Conservation (phyloP, 352 stramenopile genomes). For the Elongisporangium anandrum region DNA sequence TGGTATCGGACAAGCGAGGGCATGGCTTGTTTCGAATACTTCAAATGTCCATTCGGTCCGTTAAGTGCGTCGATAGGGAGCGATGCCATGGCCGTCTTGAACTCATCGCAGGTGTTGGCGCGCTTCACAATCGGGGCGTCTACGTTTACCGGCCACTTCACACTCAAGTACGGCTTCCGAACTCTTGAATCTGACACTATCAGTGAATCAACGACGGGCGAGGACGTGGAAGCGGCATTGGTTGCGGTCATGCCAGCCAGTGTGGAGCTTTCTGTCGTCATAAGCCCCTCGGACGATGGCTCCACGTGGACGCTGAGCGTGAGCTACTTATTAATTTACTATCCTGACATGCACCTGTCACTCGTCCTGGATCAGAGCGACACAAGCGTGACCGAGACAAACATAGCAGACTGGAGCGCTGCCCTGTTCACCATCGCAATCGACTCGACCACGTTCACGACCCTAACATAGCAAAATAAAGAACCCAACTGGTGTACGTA, state of each 20-base stretch:
- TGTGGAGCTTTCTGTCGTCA: slow-evolving; percentile 1
- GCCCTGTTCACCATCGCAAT: slow-evolving; percentile 1
- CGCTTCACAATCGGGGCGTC: slow-evolving; percentile 5
- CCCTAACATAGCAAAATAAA: background rate
- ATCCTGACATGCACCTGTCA: background rate
- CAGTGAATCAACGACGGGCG: slow-evolving; percentile 2
- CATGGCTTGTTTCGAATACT: slow-evolving; percentile 15
- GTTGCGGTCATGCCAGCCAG: slow-evolving; percentile 9
- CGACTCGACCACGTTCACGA: background rate
- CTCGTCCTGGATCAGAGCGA: background rate
- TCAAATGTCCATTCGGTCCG: slow-evolving; percentile 18
- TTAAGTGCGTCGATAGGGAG: slow-evolving; percentile 4
- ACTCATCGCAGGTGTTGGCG: background rate
- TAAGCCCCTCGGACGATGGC: background rate
- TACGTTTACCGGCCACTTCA: slow-evolving; percentile 13
- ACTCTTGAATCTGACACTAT: slow-evolving; percentile 6
- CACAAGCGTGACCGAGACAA: background rate
- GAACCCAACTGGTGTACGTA: no score
- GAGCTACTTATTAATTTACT: slow-evolving; percentile 5
- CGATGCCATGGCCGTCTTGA: slow-evolving; percentile 14
- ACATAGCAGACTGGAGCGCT: background rate
- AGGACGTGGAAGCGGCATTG: slow-evolving; percentile 6
- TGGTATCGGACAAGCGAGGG: slow-evolving; percentile 14
- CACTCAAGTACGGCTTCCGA: slow-evolving; percentile 11
- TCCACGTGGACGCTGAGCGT: background rate